Base-by-base conservation (phyloP, 139 green algal genomes). In the Penium margaritaceum region DNA sequence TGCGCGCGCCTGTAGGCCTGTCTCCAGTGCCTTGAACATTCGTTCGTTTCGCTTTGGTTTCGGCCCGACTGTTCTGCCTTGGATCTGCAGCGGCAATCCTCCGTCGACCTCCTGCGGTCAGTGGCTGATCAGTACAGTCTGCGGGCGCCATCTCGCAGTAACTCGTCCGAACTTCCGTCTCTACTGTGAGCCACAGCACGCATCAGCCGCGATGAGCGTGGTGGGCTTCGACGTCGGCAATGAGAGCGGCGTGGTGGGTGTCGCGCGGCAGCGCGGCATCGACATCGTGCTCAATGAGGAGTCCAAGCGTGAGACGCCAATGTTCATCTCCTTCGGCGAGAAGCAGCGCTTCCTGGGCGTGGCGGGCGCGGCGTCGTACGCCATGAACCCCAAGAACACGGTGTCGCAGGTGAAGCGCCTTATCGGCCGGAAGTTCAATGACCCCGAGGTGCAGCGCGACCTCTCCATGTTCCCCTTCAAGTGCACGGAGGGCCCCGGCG, bases 201-300 rank as follows among this genome's bases (percentile, higher is more conserved):
- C n/a, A n/a, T n/a, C n/a, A n/a, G n/a, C n/a, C n/a, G n/a, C 51
- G 12, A 97, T 98, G 88, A 89, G 77, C 34, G 90, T 96, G 21
- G 87, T 89, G 0, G 93, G 93, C 1, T 86, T 98, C 60, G 93
- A 98, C 70, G 81, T 98, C 1, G 94, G 94, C 7, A 91, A 95
- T 68, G 79, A 86, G n/a, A 86, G 83, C 7, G 89, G 84, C 34
- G 90, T 88, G 76, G 87, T 97, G 19, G 94, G 90, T 0, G 66
- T 97, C 3, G 92, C 92, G 0, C 84, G 84, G 33, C 67, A 91
- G 38, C 94, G 93, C 76, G 83, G 91, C 63, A 91, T 93, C 81
- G 87, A 90, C 36, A 62, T 84, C 19, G 65, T 86, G 24, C 85
- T 99, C 55, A 99, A 99, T 85, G 92, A 95, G 71, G 94, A 97